Evolutionary conservation across 2,329 filamentous ascomycete species (phyloP), one percentile per base, ranked within the genome.

Genomic region (Nothophoma quercina): DNA sequence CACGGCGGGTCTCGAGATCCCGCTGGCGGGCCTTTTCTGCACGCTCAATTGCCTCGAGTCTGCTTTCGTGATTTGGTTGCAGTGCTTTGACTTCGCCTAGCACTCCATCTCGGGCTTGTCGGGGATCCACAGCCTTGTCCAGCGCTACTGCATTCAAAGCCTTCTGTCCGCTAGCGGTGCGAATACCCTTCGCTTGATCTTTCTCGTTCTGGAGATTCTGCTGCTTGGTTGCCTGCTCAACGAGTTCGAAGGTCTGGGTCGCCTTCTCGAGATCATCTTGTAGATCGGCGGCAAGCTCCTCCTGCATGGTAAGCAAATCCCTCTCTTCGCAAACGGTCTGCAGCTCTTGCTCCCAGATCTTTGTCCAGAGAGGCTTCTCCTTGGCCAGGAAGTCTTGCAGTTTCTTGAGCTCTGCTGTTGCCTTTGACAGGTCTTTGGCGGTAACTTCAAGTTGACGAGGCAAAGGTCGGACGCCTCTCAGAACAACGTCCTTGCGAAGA

Each of bases 261-360:
- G 93, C 93, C 78, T 98, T 97, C 72, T 98, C 93, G 38, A 99
- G 81, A 77, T 99, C 95, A 69, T 97, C 93, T 68, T 95, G 87
- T 58, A 99, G 78, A 78, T 99, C 95, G 35, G 93, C 86, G 60
- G 93, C 88, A 58, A 99, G 84, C 65, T 98, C 95, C 78, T 99
- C 95, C 80, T 96, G 93, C 81, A 98, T 89, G 41, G 92, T 95
- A 63, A 99, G 85, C 75, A 97, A 88, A 70, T 98, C 93, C 62
- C 93, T 87, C 69, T 97, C 95, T 72, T 96, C 92, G 77, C 95
- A 98, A 2, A 99, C 93, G 44, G 93, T 88, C 74, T 98, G 91
- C 36, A 99, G 81, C 74, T 98, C 93, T 77, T 96, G 93, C 83
- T 98, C 93, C 95, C 95, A 99, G 60, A 98, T 96, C 84, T 97